Percentiles rank a stretch among this genome's conserved stretches.
These are phyloP conservation scores for Sherardia arvensis DNA, from an alignment of 257 asterid species.

Conservation along the genomic window DNA sequence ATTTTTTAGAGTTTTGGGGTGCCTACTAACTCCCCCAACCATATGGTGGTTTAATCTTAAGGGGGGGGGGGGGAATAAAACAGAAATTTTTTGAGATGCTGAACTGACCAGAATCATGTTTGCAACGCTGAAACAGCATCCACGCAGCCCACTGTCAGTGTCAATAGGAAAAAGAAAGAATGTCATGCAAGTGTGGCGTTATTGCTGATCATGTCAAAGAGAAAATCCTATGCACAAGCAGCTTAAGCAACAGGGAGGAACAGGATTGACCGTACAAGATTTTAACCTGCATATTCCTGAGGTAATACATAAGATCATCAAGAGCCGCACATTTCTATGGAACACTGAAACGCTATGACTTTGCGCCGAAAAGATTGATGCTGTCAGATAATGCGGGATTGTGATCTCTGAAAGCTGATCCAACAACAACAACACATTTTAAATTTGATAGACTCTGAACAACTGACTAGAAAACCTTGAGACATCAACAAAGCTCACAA, in stretches of 20 bases:
- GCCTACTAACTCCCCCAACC: no score
- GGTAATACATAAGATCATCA: conserved; percentile 52
- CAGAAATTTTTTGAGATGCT: conserved; percentile 4
- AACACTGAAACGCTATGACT: conserved; percentile 52
- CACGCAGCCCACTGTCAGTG: conserved; percentile 72
- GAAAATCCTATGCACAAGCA: not conserved
- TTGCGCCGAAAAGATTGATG: conserved; percentile 89
- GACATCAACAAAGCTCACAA: not conserved
- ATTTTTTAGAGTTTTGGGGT: no score
- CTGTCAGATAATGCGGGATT: conserved; percentile 80
- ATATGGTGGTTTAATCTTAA: no score
- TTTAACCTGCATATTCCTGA: conserved; percentile 92
- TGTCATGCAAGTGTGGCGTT: conserved; percentile 13
- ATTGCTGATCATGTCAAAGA: not conserved
- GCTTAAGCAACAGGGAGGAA: conserved; percentile 37
- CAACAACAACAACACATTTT: conserved; percentile 9
- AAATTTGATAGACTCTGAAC: not conserved
- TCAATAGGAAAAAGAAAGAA: conserved; percentile 21
- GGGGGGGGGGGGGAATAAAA: no score
- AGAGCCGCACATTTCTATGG: conserved; percentile 59
- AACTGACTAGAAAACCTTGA: not conserved
- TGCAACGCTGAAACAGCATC: conserved; percentile 80
- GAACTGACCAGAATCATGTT: conserved; percentile 90
- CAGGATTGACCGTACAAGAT: conserved; percentile 51
- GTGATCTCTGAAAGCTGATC: conserved; percentile 79